These are phyloP conservation scores for Globisporangium viniferum DNA, from an alignment of 352 stramenopile genomes.

Conservation along the genomic window DNA sequence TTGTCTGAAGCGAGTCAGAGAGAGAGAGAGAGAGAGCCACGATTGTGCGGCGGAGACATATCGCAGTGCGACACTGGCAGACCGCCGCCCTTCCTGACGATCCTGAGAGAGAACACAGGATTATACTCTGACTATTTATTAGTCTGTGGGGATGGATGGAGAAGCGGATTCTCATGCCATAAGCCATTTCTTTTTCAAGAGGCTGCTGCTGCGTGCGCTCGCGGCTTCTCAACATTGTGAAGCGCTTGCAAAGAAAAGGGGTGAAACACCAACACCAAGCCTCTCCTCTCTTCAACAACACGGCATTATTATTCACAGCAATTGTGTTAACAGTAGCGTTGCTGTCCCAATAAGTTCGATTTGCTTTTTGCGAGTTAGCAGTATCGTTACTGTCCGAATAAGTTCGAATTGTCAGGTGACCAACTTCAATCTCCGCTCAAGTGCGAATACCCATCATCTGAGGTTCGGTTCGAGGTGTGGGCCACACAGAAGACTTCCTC, in stretches of 20 bases:
- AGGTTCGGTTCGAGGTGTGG: neutral
- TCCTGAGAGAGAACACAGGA: neutral
- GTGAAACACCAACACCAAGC: neutral
- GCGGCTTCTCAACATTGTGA: neutral
- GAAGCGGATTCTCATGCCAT: neutral
- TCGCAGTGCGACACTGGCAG: constrained; percentile 1
- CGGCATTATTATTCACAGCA: neutral
- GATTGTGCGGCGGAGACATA: neutral
- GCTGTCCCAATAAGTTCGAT: neutral
- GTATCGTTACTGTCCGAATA: neutral
- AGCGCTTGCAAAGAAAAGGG: neutral
- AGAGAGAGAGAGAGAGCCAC: neutral
- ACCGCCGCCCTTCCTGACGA: neutral
- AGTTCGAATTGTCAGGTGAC: neutral
- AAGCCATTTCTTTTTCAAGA: neutral
- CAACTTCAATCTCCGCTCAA: neutral
- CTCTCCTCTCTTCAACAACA: no score
- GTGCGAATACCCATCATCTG: neutral
- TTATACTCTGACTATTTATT: neutral
- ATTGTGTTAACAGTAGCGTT: neutral
- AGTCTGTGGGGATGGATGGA: neutral
- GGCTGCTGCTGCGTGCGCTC: no score
- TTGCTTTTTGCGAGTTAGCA: neutral
- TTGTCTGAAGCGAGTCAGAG: neutral
- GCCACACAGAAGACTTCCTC: neutral